Percentiles rank a stretch among this genome's conserved stretches.
phyloP scores from a whole-genome alignment of 1,139 yeast genomes.

The Lodderomyces margitis region DNA sequence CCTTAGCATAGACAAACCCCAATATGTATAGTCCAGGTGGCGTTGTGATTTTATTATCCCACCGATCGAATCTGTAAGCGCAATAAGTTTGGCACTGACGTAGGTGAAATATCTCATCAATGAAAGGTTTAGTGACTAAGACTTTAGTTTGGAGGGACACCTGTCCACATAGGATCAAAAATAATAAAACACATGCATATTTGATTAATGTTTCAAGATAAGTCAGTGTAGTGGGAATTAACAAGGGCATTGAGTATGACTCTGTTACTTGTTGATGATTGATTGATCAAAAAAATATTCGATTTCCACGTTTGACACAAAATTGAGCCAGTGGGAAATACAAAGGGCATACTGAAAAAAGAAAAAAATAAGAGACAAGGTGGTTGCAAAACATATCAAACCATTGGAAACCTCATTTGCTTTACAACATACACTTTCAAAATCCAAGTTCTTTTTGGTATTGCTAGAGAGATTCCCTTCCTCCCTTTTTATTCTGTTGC shows the following conservation, averaged over 20 bases:
- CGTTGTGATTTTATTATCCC: constrained; percentile 94
- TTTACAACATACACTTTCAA: neutral
- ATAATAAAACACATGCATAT: constrained; percentile 9
- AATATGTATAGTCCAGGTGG: constrained; percentile 89
- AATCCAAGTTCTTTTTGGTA: neutral
- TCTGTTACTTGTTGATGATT: neutral
- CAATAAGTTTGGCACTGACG: constrained; percentile 75
- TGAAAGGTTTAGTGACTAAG: constrained; percentile 41
- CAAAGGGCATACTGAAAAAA: neutral
- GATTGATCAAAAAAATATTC: neutral
- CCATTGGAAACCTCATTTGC: neutral
- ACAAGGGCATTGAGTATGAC: constrained; percentile 13
- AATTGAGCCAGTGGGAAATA: neutral
- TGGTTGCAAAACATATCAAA: constrained; percentile 9
- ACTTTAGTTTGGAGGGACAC: constrained; percentile 19
- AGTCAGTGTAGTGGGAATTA: constrained; percentile 9
- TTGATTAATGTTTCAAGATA: constrained; percentile 6
- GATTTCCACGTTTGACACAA: neutral
- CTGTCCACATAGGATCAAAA: constrained; percentile 18
- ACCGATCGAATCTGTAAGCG: constrained; percentile 52
- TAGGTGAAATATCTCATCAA: constrained; percentile 85
- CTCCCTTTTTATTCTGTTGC: neutral
- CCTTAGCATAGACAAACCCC: constrained; percentile 50
- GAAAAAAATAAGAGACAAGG: neutral
- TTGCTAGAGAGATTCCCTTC: neutral